Conservation (phyloP, 163 green algal species). For the Prototheca stagnorum region DNA sequence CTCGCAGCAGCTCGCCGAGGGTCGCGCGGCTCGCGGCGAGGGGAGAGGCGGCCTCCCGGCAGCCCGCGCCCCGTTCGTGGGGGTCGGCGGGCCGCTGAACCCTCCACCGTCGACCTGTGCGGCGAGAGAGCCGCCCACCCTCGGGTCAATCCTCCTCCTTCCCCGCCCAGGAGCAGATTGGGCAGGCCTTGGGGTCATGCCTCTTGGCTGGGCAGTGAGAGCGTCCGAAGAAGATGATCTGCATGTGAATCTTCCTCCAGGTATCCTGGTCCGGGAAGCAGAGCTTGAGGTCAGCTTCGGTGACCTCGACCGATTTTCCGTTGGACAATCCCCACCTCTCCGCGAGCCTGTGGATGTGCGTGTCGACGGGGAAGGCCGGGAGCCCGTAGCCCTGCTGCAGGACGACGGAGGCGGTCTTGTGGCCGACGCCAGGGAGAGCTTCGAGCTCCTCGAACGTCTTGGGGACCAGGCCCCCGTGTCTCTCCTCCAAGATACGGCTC, state of each 20-base stretch:
- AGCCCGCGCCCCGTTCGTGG: too few relatives aligned
- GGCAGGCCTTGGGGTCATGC: conserved; percentile 48
- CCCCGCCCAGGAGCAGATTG: conserved; percentile 69
- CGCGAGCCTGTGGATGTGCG: conserved; percentile 71
- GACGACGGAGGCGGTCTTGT: conserved; percentile 56
- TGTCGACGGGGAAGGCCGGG: conserved; percentile 73
- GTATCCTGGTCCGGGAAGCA: conserved; percentile 25
- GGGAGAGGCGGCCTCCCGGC: too few relatives aligned
- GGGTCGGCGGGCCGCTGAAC: too few relatives aligned
- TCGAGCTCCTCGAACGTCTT: conserved; percentile 57
- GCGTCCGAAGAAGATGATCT: conserved; percentile 72
- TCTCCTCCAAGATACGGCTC: conserved; percentile 31
- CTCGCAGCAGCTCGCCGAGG: too few relatives aligned
- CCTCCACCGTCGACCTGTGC: too few relatives aligned
- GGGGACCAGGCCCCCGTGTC: conserved; percentile 48
- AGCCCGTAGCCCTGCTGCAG: conserved; percentile 35
- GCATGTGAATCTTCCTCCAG: conserved; percentile 41
- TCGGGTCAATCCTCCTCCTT: background rate
- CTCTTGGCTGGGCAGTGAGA: conserved; percentile 59
- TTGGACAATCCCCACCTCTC: conserved; percentile 53
- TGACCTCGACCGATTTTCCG: conserved; percentile 50
- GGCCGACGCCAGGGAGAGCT: conserved; percentile 59
- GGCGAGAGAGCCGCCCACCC: too few relatives aligned
- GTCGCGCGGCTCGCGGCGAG: too few relatives aligned
- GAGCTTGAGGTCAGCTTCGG: conserved; percentile 61